phyloP scores from a whole-genome alignment of 495 filamentous ascomycete genomes.

The Cenococcum geophilum region DNA sequence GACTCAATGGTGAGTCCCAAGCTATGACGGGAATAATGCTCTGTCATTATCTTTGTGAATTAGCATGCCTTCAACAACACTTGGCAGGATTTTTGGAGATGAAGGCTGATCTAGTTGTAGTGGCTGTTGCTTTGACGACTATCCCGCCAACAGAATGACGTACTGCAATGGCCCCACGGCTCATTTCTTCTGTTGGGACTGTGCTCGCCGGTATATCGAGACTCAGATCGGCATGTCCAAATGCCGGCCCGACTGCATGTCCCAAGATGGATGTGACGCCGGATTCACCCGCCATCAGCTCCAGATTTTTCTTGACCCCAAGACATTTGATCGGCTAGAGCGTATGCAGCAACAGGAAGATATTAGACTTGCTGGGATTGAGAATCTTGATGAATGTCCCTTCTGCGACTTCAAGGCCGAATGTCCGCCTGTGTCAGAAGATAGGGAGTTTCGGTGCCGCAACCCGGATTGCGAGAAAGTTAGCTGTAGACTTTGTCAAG shows the following conservation, averaged over 20 bases:
- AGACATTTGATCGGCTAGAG: conserved; percentile 54
- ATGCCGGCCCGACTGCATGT: conserved; percentile 54
- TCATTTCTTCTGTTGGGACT: conserved; percentile 67
- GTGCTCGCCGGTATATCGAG: conserved; percentile 58
- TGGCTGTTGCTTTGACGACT: conserved; percentile 61
- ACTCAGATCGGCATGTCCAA: conserved; percentile 57
- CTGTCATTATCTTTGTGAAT: background rate
- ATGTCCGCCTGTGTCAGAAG: conserved; percentile 57
- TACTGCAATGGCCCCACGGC: conserved; percentile 53
- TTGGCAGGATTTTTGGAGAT: background rate
- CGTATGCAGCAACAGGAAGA: conserved; percentile 62
- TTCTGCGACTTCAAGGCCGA: conserved; percentile 79
- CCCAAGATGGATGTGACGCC: conserved; percentile 48
- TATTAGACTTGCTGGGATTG: conserved; percentile 44
- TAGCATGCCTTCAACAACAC: background rate
- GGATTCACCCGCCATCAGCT: conserved; percentile 47
- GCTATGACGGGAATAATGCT: background rate
- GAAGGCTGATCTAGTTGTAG: conserved; percentile 3
- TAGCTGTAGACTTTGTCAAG: conserved; percentile 69
- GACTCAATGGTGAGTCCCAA: conserved; percentile 45
- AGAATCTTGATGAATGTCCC: conserved; percentile 52
- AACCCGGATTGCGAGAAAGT: conserved; percentile 58
- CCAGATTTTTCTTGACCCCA: conserved; percentile 52
- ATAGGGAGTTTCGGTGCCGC: conserved; percentile 69
- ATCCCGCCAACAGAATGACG: conserved; percentile 58